Evolutionary conservation across 1,139 yeast genomes (phyloP).

Genomic region (Yamadazyma aaseri): DNA sequence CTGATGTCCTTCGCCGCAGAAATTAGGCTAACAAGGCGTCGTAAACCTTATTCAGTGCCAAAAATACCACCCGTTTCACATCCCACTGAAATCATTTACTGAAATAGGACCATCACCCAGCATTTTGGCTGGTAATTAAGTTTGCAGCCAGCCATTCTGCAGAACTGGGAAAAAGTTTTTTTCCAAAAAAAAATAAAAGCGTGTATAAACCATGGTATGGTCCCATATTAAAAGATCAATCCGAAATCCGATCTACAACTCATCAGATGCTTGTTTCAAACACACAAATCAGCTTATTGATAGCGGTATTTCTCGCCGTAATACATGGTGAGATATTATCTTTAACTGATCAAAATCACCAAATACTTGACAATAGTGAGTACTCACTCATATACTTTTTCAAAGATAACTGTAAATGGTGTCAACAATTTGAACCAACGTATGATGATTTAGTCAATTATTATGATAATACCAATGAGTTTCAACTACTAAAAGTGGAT

Average conservation of each 20-base stretch:
- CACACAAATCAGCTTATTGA: not conserved
- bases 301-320: not conserved
- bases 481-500: slow-evolving; percentile 35
- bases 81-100: not conserved
- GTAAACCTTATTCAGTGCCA: not conserved
- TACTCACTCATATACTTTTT: slow-evolving; percentile 44
- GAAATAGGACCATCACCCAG: not conserved
- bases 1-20: not conserved
- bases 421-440: slow-evolving; percentile 35
- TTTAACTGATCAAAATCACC: slow-evolving; percentile 10
- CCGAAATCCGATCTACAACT: too few relatives aligned
- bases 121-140: not conserved
- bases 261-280: too few relatives aligned
- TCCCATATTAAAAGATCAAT: too few relatives aligned
- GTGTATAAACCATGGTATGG: too few relatives aligned
- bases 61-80: not conserved
- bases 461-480: slow-evolving; percentile 21
- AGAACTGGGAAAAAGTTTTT: too few relatives aligned
- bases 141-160: slow-evolving; percentile 1
- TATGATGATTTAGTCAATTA: slow-evolving; percentile 32
- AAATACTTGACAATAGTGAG: slow-evolving; percentile 17
- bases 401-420: slow-evolving; percentile 37
- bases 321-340: slow-evolving; percentile 8
- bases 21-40: not conserved
- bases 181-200: slow-evolving; percentile 2